Percentiles rank a stretch among this genome's conserved stretches.
Evolutionary conservation across 495 filamentous ascomycete genomes (phyloP).

Genomic region (Penicillium atrosanguineum): DNA sequence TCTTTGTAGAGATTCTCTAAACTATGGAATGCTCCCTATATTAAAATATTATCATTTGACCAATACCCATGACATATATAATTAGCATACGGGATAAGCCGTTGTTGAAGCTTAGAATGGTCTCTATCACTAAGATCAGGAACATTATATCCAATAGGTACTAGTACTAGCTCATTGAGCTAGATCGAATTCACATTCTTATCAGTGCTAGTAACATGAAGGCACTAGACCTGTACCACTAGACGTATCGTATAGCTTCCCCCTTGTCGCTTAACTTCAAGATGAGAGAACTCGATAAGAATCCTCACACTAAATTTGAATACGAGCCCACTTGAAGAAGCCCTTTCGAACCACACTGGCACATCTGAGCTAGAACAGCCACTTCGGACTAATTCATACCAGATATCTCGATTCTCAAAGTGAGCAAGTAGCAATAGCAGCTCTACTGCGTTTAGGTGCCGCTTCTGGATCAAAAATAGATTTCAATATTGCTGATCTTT

Average conservation of each 20-base stretch:
- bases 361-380: constrained; percentile 8
- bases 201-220: constrained; percentile 13
- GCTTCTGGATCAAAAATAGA: constrained; percentile 36
- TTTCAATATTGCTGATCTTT: no score
- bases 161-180: constrained; percentile 21
- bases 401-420: constrained; percentile 52
- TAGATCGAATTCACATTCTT: constrained; percentile 6
- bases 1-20: constrained; percentile 13
- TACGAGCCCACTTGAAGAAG: constrained; percentile 23
- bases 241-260: constrained; percentile 33
- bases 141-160: constrained; percentile 25
- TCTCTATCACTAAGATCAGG: constrained; percentile 15
- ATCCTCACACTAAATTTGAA: constrained; percentile 28
- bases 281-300: constrained; percentile 32
- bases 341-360: constrained; percentile 29
- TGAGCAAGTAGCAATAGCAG: constrained; percentile 45
- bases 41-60: background rate
- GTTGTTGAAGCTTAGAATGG: constrained; percentile 30
- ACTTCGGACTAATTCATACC: constrained; percentile 41
- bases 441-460: constrained; percentile 30
- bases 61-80: constrained; percentile 8
- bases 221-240: constrained; percentile 36
- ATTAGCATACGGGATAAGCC: constrained; percentile 39
- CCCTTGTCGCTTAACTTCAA: constrained; percentile 23
- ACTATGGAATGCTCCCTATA: constrained; percentile 13